phyloP scores from a whole-genome alignment of 2,329 filamentous ascomycete genomes.

The Chaetomium sp. region DNA sequence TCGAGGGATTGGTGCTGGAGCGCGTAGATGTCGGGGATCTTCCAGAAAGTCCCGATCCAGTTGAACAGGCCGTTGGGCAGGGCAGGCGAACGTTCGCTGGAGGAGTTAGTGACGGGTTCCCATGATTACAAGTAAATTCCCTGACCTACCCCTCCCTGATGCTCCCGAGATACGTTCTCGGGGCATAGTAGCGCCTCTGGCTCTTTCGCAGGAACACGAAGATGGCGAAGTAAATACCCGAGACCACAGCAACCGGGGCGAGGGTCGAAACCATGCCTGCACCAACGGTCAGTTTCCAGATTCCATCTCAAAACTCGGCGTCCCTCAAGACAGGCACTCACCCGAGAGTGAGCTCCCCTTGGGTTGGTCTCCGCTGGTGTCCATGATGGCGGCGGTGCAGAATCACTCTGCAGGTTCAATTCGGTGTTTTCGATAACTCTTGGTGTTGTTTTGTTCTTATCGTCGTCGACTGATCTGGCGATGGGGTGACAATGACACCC shows the following conservation, averaged over 20 bases:
- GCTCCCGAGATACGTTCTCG: conserved; percentile 44
- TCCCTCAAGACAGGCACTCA: conserved; percentile 4
- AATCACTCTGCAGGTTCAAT: conserved; percentile 7
- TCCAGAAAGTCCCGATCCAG: conserved; percentile 63
- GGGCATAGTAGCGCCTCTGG: conserved; percentile 43
- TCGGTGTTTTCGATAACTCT: neutral
- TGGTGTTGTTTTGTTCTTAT: neutral
- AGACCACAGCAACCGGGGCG: conserved; percentile 32
- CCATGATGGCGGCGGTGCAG: conserved; percentile 18
- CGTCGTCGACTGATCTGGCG: too few relatives aligned
- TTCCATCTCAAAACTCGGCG: neutral
- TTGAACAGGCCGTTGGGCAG: conserved; percentile 57
- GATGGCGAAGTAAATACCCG: conserved; percentile 36
- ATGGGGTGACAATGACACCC: too few relatives aligned
- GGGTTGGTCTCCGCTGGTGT: neutral
- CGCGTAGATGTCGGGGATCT: conserved; percentile 66
- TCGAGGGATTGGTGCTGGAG: conserved; percentile 90
- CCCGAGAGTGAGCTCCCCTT: conserved; percentile 19
- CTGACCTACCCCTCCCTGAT: conserved; percentile 34
- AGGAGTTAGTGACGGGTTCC: neutral
- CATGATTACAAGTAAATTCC: neutral
- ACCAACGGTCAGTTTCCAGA: neutral
- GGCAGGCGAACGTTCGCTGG: conserved; percentile 51
- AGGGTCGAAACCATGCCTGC: conserved; percentile 39
- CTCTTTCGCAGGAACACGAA: conserved; percentile 41